Conservation (phyloP, 495 filamentous ascomycete genomes). For the Platismatia glauca region DNA sequence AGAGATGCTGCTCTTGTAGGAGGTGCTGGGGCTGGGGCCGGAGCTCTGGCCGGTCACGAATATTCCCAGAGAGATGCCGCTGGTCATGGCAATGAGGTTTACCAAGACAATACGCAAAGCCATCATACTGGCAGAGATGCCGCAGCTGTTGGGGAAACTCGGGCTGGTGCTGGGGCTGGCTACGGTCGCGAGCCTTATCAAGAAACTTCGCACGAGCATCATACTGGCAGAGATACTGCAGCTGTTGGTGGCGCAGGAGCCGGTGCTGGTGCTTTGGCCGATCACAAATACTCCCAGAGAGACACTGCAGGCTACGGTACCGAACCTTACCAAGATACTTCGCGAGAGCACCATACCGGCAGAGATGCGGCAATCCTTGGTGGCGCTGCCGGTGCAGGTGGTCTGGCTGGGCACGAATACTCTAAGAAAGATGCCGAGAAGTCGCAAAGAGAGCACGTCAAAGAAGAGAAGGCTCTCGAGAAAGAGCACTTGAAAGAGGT, state of each 20-base stretch:
- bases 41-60: constrained; percentile 18
- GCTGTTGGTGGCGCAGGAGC: background rate
- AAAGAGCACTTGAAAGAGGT: constrained; percentile 24
- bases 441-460: constrained; percentile 16
- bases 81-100: background rate
- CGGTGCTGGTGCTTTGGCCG: background rate
- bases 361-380: constrained; percentile 23
- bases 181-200: background rate
- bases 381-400: constrained; percentile 19
- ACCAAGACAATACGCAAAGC: background rate
- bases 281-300: background rate
- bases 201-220: background rate
- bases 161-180: background rate
- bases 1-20: constrained; percentile 22
- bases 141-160: background rate
- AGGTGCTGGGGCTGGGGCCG: constrained; percentile 21
- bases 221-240: background rate
- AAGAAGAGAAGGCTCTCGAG: constrained; percentile 20
- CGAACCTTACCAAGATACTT: background rate
- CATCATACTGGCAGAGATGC: background rate
- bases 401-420: constrained; percentile 16
- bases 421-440: constrained; percentile 20
- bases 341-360: constrained; percentile 7
- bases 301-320: background rate
- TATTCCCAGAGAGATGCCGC: constrained; percentile 13